Evolutionary conservation across 179 eudicot genomes (phyloP).

Genomic region (Camellia oleifera): DNA sequence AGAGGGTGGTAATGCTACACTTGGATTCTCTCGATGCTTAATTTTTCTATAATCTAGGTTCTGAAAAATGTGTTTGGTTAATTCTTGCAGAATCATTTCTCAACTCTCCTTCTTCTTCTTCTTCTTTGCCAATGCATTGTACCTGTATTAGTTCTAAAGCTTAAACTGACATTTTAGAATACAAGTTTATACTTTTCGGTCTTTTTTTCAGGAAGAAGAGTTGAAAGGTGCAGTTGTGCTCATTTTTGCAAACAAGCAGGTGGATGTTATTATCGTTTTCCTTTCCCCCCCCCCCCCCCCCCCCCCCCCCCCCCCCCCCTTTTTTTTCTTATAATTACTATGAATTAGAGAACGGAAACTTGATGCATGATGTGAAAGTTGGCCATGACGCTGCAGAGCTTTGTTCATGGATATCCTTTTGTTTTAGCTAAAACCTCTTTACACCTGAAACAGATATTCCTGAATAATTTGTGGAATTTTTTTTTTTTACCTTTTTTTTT

Average conservation of each 20-base stretch:
- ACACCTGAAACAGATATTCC: not conserved
- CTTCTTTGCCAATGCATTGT: not conserved
- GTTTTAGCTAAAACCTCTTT: conserved; percentile 7
- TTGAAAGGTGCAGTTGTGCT: conserved; percentile 96
- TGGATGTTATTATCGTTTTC: conserved; percentile 18
- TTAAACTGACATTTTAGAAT: not conserved
- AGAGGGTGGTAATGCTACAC: not conserved
- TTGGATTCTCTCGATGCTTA: not conserved
- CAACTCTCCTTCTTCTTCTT: not conserved
- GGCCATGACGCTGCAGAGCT: not conserved
- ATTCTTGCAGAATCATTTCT: not conserved
- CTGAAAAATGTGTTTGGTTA: not conserved
- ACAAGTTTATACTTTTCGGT: not conserved
- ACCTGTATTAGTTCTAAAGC: not conserved
- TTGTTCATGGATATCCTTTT: not conserved
- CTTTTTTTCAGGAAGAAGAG: conserved; percentile 82
- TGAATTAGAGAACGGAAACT: not conserved
- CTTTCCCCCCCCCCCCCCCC: not conserved
- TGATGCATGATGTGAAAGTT: not conserved
- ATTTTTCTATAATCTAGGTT: not conserved
- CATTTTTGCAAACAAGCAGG: conserved; percentile 97
- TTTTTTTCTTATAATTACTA: not conserved
- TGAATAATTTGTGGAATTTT: not conserved
- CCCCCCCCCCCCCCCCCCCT: too few relatives aligned
- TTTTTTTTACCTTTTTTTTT: not conserved